These are phyloP conservation scores for Phylloporus sp. DNA, from an alignment of 768 basidiomycete species.

Conservation along the genomic window DNA sequence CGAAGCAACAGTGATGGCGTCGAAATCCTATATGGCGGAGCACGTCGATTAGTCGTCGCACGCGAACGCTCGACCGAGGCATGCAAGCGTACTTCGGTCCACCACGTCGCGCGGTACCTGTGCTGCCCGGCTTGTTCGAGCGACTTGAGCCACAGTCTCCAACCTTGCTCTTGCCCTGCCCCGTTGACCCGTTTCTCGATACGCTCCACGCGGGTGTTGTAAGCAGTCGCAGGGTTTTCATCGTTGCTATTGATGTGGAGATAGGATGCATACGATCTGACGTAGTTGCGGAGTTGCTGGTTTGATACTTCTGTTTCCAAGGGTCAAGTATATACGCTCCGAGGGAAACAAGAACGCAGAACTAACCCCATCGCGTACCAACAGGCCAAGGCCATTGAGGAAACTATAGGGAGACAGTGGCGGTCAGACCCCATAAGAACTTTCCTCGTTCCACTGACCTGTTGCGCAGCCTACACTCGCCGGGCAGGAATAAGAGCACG, in stretches of 20 bases:
- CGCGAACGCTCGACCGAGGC: no score
- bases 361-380: conserved; percentile 10
- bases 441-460: not conserved
- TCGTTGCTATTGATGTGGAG: conserved; percentile 28
- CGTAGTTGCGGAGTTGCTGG: no score
- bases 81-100: conserved; percentile 6
- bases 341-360: not conserved
- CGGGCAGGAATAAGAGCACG: no score
- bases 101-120: conserved; percentile 20
- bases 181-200: no score
- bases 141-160: conserved; percentile 3
- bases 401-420: not conserved
- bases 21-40: conserved; percentile 8
- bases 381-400: conserved; percentile 11
- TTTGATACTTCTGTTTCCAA: no score
- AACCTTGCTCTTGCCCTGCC: no score
- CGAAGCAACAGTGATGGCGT: conserved; percentile 6
- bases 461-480: not conserved
- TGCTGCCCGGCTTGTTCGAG: conserved; percentile 7
- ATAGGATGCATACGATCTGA: conserved; percentile 2
- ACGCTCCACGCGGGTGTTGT: conserved; percentile 46
- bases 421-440: not conserved
- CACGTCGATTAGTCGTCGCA: no score
- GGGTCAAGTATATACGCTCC: no score
- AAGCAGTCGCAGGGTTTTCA: conserved; percentile 33